These are phyloP conservation scores for Geranium incanum DNA, from an alignment of 441 rosid species.

Conservation along the genomic window DNA sequence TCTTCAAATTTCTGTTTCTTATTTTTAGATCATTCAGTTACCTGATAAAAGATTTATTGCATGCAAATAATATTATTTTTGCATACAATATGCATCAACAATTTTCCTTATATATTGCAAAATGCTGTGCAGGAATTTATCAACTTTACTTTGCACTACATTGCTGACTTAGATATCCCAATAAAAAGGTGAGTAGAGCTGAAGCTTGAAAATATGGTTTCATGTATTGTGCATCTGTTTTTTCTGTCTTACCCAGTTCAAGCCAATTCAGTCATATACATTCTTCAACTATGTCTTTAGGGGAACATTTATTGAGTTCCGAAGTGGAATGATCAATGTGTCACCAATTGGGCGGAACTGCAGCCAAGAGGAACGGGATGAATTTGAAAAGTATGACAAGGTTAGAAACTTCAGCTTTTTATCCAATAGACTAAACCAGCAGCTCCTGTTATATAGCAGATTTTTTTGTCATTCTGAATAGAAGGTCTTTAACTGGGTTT, in stretches of 20 bases:
- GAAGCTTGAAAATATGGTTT: conserved; percentile 4
- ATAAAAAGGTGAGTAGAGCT: conserved; percentile 59
- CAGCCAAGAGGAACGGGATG: conserved; percentile 98
- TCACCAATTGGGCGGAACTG: conserved; percentile 98
- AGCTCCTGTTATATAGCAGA: conserved; percentile 11
- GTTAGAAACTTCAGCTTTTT: conserved; percentile 28
- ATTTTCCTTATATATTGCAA: conserved; percentile 13
- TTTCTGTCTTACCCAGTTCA: background rate
- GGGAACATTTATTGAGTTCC: conserved; percentile 95
- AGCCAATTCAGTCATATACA: background rate
- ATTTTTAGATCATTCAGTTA: background rate
- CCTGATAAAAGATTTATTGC: background rate
- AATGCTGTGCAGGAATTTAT: conserved; percentile 65
- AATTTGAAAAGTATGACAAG: conserved; percentile 89
- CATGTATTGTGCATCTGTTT: conserved; percentile 8
- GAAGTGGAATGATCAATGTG: conserved; percentile 94
- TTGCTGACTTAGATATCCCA: conserved; percentile 96
- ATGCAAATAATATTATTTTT: background rate
- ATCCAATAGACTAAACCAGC: conserved; percentile 5
- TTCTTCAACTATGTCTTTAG: conserved; percentile 33
- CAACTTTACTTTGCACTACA: conserved; percentile 73
- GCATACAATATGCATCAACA: background rate
- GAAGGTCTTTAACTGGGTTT: conserved; percentile 18
- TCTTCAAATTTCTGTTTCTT: too few relatives aligned
- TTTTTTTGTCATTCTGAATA: conserved; percentile 14